Base-by-base conservation (phyloP, 148 eudicot genomes). In the Spergularia bocconei region DNA sequence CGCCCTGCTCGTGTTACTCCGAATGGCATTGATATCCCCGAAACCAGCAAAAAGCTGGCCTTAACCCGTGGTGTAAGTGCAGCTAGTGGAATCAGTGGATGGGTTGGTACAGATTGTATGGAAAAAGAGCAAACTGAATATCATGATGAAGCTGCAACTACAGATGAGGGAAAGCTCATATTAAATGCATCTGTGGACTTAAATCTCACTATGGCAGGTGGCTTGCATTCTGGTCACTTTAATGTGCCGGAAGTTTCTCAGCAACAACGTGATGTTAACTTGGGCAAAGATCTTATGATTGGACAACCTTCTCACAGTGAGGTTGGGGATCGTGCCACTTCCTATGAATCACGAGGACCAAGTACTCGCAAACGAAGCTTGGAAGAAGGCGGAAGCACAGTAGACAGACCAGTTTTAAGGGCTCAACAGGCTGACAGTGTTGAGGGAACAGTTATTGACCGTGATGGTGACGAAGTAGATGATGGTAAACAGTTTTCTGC, bases 281-380 rank as follows among this genome's bases (percentile, higher is more conserved):
- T 88, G 73, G 94, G 99, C 76, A 87, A 89, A 83, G 94, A 92
- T 85, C 74, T 92, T 51, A 78, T 89, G 70, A 91, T 89, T 60
- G 93, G 98, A 68, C 98, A 95, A 77, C 99, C 97, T 78, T 83
- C 99, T 58, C 85, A 89, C 82, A 92, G 99, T 79, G 98, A 96
- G 84, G 91, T 91, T 55, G 98, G 98, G 80, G 97, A 87, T 77
- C 99, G 89, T 80, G 98, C 99, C 72, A 91, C 99, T 81, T 96
- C 99, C 38, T 91, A 83, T 88, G 98, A 92, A 85, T 96, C 99
- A 47, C 91, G 90, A 71, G 99, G 99, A 79, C 99, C 99, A 62
- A 91, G 91, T 84, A 87, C 91, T 71, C 91, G 93, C 14, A 96
- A 92, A 72, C 80, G 98, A 67, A 87, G 91, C 84, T 79, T 92